Evolutionary conservation across 139 green algal species (phyloP), one percentile per base, ranked within the genome.

Genomic region (Nannochloris sp.): DNA sequence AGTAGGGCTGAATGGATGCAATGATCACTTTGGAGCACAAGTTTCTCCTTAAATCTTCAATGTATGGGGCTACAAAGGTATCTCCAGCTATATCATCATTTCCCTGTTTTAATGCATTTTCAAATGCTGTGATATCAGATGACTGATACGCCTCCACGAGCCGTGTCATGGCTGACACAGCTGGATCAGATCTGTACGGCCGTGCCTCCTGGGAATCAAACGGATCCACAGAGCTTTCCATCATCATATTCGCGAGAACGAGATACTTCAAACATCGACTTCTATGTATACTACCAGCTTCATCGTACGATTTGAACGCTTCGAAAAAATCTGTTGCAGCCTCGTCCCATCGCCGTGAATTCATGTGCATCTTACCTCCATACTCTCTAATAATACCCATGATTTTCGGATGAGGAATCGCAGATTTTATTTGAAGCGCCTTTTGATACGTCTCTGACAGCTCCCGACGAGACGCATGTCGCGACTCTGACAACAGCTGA

Each of bases 301-400:
- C 93, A 60, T 98, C 93, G 66, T 97, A 98, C 28, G 70, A 87
- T 81, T 97, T 97, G 84, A 98, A 98, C 1, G 93, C 93, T 82
- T 98, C 93, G 70, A 98, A 98, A 70, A 98, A 98, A 75, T 96
- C 93, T 3, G 93, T 98, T 45, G 85, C 82, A 3, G 93, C 93
- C 3, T 94, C 78, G 17, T 66, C 69, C 90, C 90, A 98, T 29
- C 74, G 31, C 48, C 90, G 78, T 74, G 97, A 88, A 11, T 84
- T 75, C 88, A 96, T 96, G 79, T 97, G 84, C 92, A 98, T 98
- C 81, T 98, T 98, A 49, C 92, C 93, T 40, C 91, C 92, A 72
- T 90, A 97, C 80, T 98, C 93, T 16, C 87, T 79, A 71, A 98
- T 96, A 68, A 96, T 91, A 63, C 92, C 92, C 83, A 98, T 84